phyloP scores from a whole-genome alignment of 2,329 filamentous ascomycete genomes.

The Fusarium goolgardi region DNA sequence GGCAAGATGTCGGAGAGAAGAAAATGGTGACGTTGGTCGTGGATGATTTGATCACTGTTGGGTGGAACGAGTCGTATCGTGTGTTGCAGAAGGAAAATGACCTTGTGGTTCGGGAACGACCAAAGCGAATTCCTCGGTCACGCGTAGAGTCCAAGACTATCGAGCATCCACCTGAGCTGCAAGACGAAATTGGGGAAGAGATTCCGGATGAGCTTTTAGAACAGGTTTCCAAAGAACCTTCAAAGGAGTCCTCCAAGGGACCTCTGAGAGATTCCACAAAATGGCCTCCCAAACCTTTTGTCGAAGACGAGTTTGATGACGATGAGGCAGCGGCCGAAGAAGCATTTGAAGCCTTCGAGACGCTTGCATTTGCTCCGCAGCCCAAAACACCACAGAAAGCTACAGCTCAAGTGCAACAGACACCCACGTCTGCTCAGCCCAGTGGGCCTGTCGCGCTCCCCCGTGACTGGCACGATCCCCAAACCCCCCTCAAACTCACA shows the following conservation, averaged over 20 bases:
- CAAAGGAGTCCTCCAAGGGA: not conserved
- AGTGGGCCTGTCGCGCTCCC: conserved; percentile 53
- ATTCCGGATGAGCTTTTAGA: not conserved
- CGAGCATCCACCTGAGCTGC: not conserved
- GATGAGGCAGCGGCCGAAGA: conserved; percentile 49
- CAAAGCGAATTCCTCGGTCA: not conserved
- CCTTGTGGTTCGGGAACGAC: not conserved
- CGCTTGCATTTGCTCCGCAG: conserved; percentile 46
- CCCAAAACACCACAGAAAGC: conserved; percentile 22
- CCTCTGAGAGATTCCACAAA: not conserved
- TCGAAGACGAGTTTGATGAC: conserved; percentile 3
- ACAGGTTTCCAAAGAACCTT: not conserved
- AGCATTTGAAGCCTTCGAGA: conserved; percentile 55
- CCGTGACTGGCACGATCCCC: conserved; percentile 56
- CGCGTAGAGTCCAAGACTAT: conserved; percentile 9
- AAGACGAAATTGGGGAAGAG: not conserved
- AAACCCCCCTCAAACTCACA: conserved; percentile 63
- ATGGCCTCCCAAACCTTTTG: not conserved
- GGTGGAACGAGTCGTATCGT: conserved; percentile 60
- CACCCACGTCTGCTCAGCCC: conserved; percentile 39
- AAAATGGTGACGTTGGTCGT: conserved; percentile 60
- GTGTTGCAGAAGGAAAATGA: conserved; percentile 33
- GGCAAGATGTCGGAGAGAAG: conserved; percentile 28
- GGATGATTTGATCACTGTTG: conserved; percentile 58
- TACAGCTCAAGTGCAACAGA: conserved; percentile 8